phyloP scores from a whole-genome alignment of 139 green algal species.

The Chlorella vulgaris region DNA sequence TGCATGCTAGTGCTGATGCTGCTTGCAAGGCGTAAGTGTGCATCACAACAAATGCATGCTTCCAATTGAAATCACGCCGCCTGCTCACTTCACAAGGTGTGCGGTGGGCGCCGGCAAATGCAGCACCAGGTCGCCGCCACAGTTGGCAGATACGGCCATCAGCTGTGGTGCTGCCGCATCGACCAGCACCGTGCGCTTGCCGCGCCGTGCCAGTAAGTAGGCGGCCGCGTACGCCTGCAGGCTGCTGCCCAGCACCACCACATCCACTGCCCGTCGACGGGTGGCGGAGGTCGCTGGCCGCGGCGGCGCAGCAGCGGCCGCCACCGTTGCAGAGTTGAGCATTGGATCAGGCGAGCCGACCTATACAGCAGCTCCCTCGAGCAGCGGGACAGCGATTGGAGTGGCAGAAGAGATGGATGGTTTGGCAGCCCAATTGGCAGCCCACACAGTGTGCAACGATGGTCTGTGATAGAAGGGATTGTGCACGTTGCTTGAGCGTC shows the following conservation, averaged over 20 bases:
- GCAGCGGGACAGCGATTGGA: no score
- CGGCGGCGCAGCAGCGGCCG: neutral
- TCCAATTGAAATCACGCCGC: no score
- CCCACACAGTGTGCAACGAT: no score
- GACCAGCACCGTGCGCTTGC: constrained; percentile 5
- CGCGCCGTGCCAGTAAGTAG: constrained; percentile 14
- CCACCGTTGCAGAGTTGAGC: neutral
- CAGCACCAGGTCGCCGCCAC: neutral
- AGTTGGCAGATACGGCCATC: neutral
- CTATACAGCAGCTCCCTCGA: no score
- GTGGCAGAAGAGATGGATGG: no score
- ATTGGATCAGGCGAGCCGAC: no score
- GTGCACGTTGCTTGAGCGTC: no score
- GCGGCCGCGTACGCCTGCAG: constrained; percentile 22
- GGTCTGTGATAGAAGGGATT: no score
- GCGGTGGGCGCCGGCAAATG: constrained; percentile 9
- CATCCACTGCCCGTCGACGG: constrained; percentile 1
- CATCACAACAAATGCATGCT: no score
- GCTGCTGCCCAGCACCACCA: neutral
- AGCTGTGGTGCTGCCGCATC: neutral
- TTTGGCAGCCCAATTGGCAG: no score
- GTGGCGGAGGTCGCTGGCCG: neutral
- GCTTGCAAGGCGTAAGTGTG: neutral
- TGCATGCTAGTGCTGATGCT: neutral
- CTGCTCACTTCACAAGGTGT: constrained; percentile 20